Evolutionary conservation across 306 rosid genomes (phyloP).

Genomic region (Datisca glomerata): DNA sequence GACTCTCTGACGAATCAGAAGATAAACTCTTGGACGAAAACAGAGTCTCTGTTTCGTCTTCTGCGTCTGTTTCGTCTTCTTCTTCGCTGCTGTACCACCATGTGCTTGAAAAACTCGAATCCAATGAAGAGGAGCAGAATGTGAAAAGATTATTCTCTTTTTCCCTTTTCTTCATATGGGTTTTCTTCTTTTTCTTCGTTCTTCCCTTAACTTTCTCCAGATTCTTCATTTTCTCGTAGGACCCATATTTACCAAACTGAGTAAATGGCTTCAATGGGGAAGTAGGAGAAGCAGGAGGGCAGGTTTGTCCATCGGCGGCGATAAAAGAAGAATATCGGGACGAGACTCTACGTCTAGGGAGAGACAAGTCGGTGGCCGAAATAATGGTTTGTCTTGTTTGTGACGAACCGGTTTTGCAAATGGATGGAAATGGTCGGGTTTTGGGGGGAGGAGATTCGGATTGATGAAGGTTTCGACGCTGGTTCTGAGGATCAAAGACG

Average conservation of each 20-base stretch:
- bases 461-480: constrained; percentile 12
- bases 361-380: constrained; percentile 26
- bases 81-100: constrained; percentile 80
- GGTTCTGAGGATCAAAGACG: constrained; percentile 24
- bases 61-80: constrained; percentile 19
- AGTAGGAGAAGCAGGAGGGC: constrained; percentile 40
- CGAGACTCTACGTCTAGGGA: constrained; percentile 38
- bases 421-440: constrained; percentile 27
- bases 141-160: constrained; percentile 25
- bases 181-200: constrained; percentile 22
- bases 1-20: constrained; percentile 59
- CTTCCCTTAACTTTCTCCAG: constrained; percentile 15
- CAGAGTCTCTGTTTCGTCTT: constrained; percentile 64
- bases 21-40: constrained; percentile 67
- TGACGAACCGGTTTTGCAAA: constrained; percentile 29
- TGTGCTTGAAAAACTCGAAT: constrained; percentile 32
- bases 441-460: constrained; percentile 19
- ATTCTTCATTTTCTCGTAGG: constrained; percentile 7
- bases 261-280: constrained; percentile 26
- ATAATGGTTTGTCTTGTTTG: constrained; percentile 13
- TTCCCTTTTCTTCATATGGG: constrained; percentile 22
- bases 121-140: constrained; percentile 34
- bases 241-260: constrained; percentile 13
- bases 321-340: constrained; percentile 29
- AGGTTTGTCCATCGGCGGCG: constrained; percentile 7